These are phyloP conservation scores for Martiniozyma asiatica DNA, from an alignment of 1,139 yeast species.

Conservation along the genomic window DNA sequence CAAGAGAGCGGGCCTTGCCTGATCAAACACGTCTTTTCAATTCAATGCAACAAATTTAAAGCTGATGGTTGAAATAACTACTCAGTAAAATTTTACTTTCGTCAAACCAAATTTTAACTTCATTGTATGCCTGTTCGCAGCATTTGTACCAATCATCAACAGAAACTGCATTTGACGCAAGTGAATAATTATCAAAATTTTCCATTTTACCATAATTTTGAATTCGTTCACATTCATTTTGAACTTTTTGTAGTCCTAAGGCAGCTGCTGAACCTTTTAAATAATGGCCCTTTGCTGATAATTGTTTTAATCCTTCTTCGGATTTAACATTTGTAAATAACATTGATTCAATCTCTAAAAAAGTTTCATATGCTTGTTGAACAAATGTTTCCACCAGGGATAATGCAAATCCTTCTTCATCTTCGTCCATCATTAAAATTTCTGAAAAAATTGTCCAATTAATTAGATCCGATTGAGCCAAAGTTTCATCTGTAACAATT, in stretches of 20 bases:
- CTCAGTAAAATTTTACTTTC: conserved; percentile 46
- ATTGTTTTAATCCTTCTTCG: conserved; percentile 37
- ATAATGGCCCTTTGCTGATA: conserved; percentile 80
- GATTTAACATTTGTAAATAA: conserved; percentile 16
- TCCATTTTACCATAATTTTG: conserved; percentile 71
- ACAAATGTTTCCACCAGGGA: conserved; percentile 71
- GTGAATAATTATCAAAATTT: too few relatives aligned
- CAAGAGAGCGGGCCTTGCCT: too few relatives aligned
- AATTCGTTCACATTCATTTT: conserved; percentile 81
- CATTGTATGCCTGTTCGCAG: conserved; percentile 42
- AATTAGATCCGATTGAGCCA: conserved; percentile 51
- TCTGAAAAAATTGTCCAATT: conserved; percentile 88
- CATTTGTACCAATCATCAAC: conserved; percentile 34
- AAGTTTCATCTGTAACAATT: conserved; percentile 19
- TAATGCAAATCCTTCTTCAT: conserved; percentile 75
- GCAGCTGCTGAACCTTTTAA: conserved; percentile 95
- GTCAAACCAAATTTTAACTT: conserved; percentile 46
- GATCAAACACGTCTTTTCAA: too few relatives aligned
- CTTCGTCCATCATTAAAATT: conserved; percentile 85
- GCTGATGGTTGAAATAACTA: conserved; percentile 36
- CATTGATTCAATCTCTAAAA: conserved; percentile 48
- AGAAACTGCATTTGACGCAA: conserved; percentile 15
- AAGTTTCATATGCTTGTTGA: conserved; percentile 79
- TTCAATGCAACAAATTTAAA: conserved; percentile 10
- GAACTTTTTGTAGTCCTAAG: conserved; percentile 70